These are phyloP conservation scores for Neurospora sp. DNA, from an alignment of 495 filamentous ascomycete genomes.

Conservation along the genomic window DNA sequence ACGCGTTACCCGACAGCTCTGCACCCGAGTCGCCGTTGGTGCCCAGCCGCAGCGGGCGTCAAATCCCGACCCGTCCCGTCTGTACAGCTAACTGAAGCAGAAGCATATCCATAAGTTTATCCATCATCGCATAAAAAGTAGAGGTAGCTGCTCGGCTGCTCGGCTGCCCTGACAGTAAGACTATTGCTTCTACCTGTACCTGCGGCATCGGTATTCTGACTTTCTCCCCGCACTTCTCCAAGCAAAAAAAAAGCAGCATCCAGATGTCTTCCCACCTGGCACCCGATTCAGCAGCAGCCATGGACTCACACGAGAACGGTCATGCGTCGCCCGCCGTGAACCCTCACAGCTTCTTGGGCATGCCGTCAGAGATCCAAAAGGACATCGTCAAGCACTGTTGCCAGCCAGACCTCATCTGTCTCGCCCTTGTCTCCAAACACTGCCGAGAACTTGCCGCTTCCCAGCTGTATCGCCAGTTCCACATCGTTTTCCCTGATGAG, in stretches of 20 bases:
- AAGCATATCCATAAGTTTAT: neutral
- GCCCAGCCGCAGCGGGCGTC: neutral
- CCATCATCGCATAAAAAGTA: neutral
- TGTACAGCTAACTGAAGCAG: neutral
- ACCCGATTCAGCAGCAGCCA: neutral
- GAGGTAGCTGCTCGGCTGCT: neutral
- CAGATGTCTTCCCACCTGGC: neutral
- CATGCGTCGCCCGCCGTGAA: constrained; percentile 3
- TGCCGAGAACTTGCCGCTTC: constrained; percentile 46
- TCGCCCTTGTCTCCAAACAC: constrained; percentile 44
- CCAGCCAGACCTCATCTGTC: constrained; percentile 38
- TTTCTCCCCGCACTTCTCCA: neutral
- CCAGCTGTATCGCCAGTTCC: constrained; percentile 48
- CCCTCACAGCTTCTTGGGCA: constrained; percentile 23
- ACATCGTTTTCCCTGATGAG: constrained; percentile 47
- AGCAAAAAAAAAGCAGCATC: neutral
- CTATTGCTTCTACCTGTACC: neutral
- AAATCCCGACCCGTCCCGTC: neutral
- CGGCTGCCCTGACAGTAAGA: neutral
- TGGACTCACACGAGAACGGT: constrained; percentile 7
- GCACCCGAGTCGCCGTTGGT: neutral
- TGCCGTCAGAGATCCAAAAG: constrained; percentile 42
- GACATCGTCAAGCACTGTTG: constrained; percentile 40
- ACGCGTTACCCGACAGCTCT: neutral
- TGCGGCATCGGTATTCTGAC: neutral